A percentile compares a stretch with the other conserved stretches of the same genome.
These are phyloP conservation scores for Ceratocystis colombiana DNA, from an alignment of 2,329 filamentous ascomycete genomes.

Conservation along the genomic window DNA sequence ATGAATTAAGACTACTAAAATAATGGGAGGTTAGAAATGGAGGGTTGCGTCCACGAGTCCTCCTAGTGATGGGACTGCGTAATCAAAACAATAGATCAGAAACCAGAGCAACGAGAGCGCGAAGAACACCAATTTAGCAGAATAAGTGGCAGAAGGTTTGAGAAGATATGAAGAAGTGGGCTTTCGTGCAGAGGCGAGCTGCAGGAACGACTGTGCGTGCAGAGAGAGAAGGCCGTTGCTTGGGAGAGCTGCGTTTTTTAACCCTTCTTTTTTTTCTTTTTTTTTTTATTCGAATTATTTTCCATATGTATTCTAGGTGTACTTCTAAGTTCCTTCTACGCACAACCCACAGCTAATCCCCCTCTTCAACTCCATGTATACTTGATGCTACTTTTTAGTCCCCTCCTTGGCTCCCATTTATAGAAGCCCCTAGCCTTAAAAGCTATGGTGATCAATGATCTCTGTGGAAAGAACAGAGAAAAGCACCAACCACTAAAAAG, in stretches of 20 bases:
- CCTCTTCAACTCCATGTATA: no score
- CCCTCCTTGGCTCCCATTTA: background rate
- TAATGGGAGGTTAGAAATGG: background rate
- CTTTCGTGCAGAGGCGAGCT: constrained; percentile 19
- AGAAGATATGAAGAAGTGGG: constrained; percentile 5
- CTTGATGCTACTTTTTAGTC: no score
- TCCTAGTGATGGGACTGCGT: no score
- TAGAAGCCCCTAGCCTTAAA: background rate
- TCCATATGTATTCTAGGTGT: background rate
- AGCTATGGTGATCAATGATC: background rate
- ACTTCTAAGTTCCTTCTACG: no score
- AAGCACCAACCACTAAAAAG: no score
- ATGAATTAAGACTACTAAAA: background rate
- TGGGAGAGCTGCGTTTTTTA: background rate
- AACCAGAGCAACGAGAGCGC: constrained; percentile 13
- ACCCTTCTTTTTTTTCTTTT: background rate
- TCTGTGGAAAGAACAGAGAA: no score
- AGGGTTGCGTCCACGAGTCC: no score
- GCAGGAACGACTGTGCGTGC: constrained; percentile 18
- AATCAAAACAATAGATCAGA: constrained; percentile 4
- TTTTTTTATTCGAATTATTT: background rate
- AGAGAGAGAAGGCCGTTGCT: background rate
- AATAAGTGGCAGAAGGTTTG: background rate
- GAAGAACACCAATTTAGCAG: background rate
- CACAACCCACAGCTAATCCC: no score